Percentiles rank a stretch among this genome's conserved stretches.
These are phyloP conservation scores for Mycena rosella DNA, from an alignment of 768 basidiomycete genomes.

Conservation along the genomic window DNA sequence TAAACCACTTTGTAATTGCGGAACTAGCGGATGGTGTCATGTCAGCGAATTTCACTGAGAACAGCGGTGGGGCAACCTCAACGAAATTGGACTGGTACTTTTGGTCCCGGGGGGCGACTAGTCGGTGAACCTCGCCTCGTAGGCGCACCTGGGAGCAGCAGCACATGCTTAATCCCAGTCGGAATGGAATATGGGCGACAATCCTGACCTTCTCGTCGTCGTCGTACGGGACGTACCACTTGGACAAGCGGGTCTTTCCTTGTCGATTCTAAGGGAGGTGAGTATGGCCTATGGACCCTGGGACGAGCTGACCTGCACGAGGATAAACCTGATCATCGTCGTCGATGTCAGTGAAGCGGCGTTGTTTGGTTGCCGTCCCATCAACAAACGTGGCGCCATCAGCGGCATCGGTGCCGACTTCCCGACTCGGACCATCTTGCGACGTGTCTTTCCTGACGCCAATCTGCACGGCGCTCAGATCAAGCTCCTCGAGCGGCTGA, in stretches of 20 bases:
- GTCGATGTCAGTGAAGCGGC: too few species aligned
- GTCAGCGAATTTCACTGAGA: too few species aligned
- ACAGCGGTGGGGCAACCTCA: slow-evolving; percentile 88
- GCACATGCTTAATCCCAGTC: not conserved
- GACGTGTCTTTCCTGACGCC: too few species aligned
- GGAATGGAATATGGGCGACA: not conserved
- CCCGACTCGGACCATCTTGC: too few species aligned
- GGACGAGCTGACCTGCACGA: slow-evolving; percentile 99
- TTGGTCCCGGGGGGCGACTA: slow-evolving; percentile 98
- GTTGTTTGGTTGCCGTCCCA: too few species aligned
- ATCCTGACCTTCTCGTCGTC: slow-evolving; percentile 98
- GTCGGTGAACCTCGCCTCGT: slow-evolving; percentile 94
- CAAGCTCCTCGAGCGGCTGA: too few species aligned
- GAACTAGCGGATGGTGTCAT: too few species aligned
- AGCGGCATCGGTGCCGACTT: too few species aligned
- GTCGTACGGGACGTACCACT: slow-evolving; percentile 99
- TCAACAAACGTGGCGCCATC: too few species aligned
- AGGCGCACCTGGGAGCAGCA: slow-evolving; percentile 87
- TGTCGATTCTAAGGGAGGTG: slow-evolving; percentile 84
- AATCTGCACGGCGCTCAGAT: too few species aligned
- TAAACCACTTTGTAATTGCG: slow-evolving; percentile 98
- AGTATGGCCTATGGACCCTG: too few species aligned
- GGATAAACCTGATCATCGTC: slow-evolving; percentile 95
- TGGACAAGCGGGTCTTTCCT: slow-evolving; percentile 96
- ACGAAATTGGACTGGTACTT: slow-evolving; percentile 99